These are phyloP conservation scores for Raphidocelis subcapitata DNA, from an alignment of 139 green algal genomes.

Conservation along the genomic window DNA sequence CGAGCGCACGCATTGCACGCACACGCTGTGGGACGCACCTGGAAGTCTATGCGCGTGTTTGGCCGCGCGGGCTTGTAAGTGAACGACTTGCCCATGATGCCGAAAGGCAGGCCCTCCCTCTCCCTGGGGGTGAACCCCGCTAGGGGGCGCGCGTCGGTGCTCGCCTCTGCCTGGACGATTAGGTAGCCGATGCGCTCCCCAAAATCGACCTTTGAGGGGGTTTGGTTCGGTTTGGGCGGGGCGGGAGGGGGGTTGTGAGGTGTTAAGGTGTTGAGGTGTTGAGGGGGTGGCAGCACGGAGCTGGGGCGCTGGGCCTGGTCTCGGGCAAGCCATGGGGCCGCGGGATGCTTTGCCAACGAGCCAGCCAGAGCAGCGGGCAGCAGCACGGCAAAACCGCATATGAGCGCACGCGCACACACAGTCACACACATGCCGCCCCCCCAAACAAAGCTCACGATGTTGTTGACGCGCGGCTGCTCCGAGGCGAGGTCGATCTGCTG, in stretches of 20 bases:
- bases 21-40: constrained; percentile 79
- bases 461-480: constrained; percentile 57
- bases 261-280: too few species aligned
- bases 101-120: neutral
- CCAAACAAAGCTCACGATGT: constrained; percentile 84
- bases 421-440: too few species aligned
- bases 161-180: constrained; percentile 73
- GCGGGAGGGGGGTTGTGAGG: too few species aligned
- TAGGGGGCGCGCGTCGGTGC: constrained; percentile 61
- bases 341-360: too few species aligned
- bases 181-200: constrained; percentile 43
- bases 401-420: too few species aligned
- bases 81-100: constrained; percentile 58
- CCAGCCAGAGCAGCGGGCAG: too few species aligned
- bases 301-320: too few species aligned
- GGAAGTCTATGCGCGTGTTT: constrained; percentile 83
- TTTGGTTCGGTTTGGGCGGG: too few species aligned
- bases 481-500: constrained; percentile 59
- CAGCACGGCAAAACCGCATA: too few species aligned
- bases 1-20: too few species aligned
- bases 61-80: constrained; percentile 46
- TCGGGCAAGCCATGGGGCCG: too few species aligned
- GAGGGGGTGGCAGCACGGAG: too few species aligned
- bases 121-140: constrained; percentile 64
- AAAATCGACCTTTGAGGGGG: neutral